Evolutionary conservation across 129 eudicot species (phyloP).

Genomic region (Heracleum sosnowskyi): DNA sequence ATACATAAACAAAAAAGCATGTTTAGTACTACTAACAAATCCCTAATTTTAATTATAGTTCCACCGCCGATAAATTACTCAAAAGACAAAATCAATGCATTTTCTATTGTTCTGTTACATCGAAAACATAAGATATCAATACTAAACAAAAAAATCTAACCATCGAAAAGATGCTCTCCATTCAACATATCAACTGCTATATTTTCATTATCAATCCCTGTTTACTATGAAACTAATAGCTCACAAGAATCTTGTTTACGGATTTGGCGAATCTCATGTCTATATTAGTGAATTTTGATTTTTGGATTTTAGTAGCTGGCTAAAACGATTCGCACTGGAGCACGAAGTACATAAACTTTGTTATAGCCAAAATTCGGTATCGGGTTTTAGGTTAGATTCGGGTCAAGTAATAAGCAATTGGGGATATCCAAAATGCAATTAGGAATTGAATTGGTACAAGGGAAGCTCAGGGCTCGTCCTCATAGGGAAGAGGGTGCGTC

Average conservation of each 20-base stretch:
- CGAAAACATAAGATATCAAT: background rate
- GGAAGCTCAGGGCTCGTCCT: too few species aligned
- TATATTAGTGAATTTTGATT: too few species aligned
- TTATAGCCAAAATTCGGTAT: too few species aligned
- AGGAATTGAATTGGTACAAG: too few species aligned
- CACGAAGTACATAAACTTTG: background rate
- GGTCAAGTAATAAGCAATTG: too few species aligned
- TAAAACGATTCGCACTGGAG: background rate
- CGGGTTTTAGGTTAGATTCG: too few species aligned
- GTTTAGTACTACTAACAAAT: too few species aligned
- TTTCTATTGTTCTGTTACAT: background rate
- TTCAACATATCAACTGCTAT: slow-evolving; percentile 1
- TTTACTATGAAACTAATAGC: background rate
- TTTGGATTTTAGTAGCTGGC: background rate
- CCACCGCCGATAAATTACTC: background rate
- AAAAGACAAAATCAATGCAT: background rate
- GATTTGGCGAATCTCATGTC: background rate
- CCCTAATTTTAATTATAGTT: background rate
- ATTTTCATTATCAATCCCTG: slow-evolving; percentile 8
- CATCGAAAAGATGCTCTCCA: background rate
- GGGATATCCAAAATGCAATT: too few species aligned
- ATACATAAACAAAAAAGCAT: too few species aligned
- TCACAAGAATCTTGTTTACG: background rate
- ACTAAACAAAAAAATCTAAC: background rate
- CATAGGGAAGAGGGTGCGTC: too few species aligned